Conservation (phyloP, 257 asterid species). For the Nicotiana noctiflora region DNA sequence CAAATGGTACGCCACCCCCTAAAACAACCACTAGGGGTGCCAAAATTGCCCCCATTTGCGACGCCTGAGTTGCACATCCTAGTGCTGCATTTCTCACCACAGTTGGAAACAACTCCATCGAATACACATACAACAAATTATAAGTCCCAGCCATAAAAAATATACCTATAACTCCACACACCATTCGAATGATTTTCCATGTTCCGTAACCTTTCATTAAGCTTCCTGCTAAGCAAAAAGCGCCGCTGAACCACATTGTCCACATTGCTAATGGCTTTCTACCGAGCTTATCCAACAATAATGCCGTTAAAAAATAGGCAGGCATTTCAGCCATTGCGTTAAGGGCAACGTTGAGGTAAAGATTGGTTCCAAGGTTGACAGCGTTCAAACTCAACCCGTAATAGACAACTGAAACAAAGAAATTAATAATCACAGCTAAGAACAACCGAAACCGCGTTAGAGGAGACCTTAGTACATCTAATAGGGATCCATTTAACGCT, state of each 20-base stretch:
- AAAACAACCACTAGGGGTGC: slow-evolving; percentile 70
- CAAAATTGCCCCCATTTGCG: slow-evolving; percentile 76
- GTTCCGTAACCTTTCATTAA: slow-evolving; percentile 27
- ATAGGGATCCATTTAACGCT: slow-evolving; percentile 45
- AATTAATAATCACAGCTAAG: slow-evolving; percentile 61
- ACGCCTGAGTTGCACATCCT: slow-evolving; percentile 85
- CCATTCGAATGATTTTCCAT: slow-evolving; percentile 36
- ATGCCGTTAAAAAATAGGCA: slow-evolving; percentile 58
- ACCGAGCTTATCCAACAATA: slow-evolving; percentile 49
- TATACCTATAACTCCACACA: slow-evolving; percentile 58
- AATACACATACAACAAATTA: slow-evolving; percentile 63
- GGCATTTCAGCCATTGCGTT: slow-evolving; percentile 82
- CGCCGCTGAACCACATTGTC: slow-evolving; percentile 70
- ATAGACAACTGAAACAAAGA: slow-evolving; percentile 75
- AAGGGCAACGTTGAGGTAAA: slow-evolving; percentile 60
- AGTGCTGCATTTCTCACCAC: slow-evolving; percentile 84
- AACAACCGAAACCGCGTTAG: slow-evolving; percentile 54
- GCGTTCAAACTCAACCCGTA: slow-evolving; percentile 74
- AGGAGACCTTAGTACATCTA: slow-evolving; percentile 52
- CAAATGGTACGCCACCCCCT: slow-evolving; percentile 58
- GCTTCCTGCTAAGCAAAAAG: slow-evolving; percentile 50
- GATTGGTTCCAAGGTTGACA: slow-evolving; percentile 76
- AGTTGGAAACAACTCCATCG: slow-evolving; percentile 76
- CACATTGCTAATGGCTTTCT: slow-evolving; percentile 71
- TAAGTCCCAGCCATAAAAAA: slow-evolving; percentile 95